Conservation (phyloP, 2,329 filamentous ascomycete genomes). For the Cyphellophora europaea region DNA sequence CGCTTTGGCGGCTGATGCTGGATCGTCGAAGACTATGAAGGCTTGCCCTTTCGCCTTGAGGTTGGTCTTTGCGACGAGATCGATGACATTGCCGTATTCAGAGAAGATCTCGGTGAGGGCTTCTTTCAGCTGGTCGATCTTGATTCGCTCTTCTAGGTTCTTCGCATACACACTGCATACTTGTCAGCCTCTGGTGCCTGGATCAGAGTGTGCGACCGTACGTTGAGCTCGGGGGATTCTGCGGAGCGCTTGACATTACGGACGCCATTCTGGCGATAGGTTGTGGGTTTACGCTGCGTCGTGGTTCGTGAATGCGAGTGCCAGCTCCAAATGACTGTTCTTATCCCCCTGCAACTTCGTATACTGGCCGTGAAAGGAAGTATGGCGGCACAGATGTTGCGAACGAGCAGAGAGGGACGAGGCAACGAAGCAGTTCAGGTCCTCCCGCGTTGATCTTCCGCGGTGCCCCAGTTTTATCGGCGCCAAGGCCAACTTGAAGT, state of each 20-base stretch:
- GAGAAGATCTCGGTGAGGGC: slow-evolving; percentile 70
- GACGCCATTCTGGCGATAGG: background rate
- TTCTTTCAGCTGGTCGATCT: slow-evolving; percentile 65
- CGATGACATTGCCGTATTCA: slow-evolving; percentile 77
- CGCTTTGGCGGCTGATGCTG: slow-evolving; percentile 69
- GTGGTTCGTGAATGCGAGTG: background rate
- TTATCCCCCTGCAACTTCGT: no score
- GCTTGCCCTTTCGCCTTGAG: slow-evolving; percentile 90
- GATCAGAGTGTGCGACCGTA: slow-evolving; percentile 6
- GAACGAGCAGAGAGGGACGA: no score
- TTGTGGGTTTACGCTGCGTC: background rate
- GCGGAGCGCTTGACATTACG: slow-evolving; percentile 12
- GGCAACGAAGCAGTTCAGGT: no score
- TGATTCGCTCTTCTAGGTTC: slow-evolving; percentile 89
- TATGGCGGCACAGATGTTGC: no score
- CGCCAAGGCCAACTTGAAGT: no score
- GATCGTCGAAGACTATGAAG: slow-evolving; percentile 79
- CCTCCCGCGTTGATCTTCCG: no score
- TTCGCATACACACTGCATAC: slow-evolving; percentile 36
- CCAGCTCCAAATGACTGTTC: no score
- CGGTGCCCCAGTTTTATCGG: no score
- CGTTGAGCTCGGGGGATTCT: slow-evolving; percentile 17
- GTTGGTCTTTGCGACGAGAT: slow-evolving; percentile 81
- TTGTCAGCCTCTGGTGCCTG: slow-evolving; percentile 1
- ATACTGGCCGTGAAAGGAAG: no score